Percentiles rank a stretch among this genome's conserved stretches.
Conservation (phyloP, 2,329 filamentous ascomycete genomes). For the Chaetomium sp. region DNA sequence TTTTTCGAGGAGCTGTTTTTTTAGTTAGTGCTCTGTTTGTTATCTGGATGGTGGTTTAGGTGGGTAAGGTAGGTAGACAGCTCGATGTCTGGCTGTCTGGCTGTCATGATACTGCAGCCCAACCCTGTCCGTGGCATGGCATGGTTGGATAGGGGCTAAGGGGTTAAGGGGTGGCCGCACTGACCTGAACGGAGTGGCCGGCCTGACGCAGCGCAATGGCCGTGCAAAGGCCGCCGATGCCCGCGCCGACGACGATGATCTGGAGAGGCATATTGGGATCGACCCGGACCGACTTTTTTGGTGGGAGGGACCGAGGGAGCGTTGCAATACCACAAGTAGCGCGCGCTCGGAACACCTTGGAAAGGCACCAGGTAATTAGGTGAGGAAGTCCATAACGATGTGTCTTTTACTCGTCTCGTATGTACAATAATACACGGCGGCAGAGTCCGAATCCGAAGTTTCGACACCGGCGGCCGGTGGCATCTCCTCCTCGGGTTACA, state of each 20-base stretch:
- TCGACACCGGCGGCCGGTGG: neutral
- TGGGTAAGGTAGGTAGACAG: neutral
- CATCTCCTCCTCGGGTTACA: neutral
- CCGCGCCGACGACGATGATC: neutral
- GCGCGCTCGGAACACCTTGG: neutral
- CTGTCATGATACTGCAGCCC: neutral
- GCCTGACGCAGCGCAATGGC: neutral
- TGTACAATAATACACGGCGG: neutral
- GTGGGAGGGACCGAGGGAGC: neutral
- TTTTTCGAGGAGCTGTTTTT: neutral
- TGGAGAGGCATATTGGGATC: neutral
- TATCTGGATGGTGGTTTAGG: neutral
- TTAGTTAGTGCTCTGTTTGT: neutral
- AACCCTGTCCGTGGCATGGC: neutral
- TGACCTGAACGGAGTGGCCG: neutral
- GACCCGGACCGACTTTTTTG: neutral
- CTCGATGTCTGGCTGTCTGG: neutral
- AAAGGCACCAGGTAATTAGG: neutral
- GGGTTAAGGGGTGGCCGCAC: neutral
- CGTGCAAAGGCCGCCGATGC: neutral
- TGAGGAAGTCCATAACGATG: neutral
- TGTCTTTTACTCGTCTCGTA: neutral
- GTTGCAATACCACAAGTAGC: neutral
- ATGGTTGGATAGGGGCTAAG: neutral
- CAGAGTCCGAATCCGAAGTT: neutral